Percentiles rank a stretch among this genome's conserved stretches.
phyloP scores from a whole-genome alignment of 1,284 basidiomycete species.

The Blastosporella zonata region DNA sequence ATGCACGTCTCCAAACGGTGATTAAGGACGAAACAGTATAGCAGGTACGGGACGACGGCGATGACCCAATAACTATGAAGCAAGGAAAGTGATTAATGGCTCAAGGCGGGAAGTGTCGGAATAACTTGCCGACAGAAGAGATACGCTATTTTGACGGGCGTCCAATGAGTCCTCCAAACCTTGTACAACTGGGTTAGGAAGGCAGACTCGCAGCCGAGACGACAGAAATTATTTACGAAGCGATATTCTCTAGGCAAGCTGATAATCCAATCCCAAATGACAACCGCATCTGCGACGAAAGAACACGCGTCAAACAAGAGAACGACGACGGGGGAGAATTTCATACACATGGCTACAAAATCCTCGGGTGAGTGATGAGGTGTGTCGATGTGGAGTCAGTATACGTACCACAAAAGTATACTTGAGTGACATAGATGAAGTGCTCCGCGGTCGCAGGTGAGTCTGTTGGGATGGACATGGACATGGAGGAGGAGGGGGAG shows the following conservation, averaged over 20 bases:
- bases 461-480: conserved; percentile 24
- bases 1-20: conserved; percentile 60
- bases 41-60: conserved; percentile 67
- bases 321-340: conserved; percentile 18
- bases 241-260: conserved; percentile 70
- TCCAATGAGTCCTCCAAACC: conserved; percentile 81
- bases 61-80: conserved; percentile 71
- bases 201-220: conserved; percentile 10
- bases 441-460: conserved; percentile 39
- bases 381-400: conserved; percentile 22
- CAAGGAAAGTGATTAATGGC: background rate
- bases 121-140: conserved; percentile 69
- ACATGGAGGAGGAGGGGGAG: conserved; percentile 17
- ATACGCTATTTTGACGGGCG: conserved; percentile 75
- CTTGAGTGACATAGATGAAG: conserved; percentile 60
- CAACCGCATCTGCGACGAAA: conserved; percentile 59
- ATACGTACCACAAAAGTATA: conserved; percentile 77
- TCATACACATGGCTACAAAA: conserved; percentile 70
- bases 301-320: conserved; percentile 24
- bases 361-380: conserved; percentile 25
- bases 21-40: conserved; percentile 68
- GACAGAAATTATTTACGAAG: conserved; percentile 47
- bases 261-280: conserved; percentile 80
- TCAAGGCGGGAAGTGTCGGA: conserved; percentile 8
- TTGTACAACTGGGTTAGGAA: conserved; percentile 28